Conservation (phyloP, 2,329 filamentous ascomycete species). For the Neonectria ditissima region DNA sequence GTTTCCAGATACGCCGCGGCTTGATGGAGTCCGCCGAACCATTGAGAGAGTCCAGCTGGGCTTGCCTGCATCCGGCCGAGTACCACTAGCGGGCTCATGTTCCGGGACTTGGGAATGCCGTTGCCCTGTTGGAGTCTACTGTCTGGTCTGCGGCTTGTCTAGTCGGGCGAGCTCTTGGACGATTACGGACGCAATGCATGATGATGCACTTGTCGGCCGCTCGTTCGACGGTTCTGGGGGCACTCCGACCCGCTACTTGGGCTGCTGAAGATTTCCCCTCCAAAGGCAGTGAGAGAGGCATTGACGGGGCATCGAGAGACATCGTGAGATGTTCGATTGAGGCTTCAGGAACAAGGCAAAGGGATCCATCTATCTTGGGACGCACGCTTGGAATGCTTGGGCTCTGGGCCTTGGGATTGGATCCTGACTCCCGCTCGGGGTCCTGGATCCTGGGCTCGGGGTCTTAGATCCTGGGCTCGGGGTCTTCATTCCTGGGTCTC, state of each 20-base stretch:
- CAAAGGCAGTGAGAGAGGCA: no score
- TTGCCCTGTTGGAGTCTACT: background rate
- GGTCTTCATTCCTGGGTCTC: background rate
- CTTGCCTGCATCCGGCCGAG: constrained; percentile 22
- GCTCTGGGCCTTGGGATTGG: background rate
- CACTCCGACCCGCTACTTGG: background rate
- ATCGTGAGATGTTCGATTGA: background rate
- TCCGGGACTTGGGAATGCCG: constrained; percentile 13
- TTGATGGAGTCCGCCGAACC: background rate
- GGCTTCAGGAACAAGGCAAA: background rate
- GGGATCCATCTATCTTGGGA: background rate
- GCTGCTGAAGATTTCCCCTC: background rate
- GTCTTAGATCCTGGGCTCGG: background rate
- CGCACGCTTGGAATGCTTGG: background rate
- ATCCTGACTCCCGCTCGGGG: background rate
- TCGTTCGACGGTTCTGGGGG: background rate
- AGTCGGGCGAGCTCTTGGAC: constrained; percentile 1
- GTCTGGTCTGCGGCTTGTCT: background rate
- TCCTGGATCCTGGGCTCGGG: background rate
- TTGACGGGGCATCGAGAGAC: background rate
- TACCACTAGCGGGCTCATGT: constrained; percentile 18
- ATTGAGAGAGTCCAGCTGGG: background rate
- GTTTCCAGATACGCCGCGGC: background rate
- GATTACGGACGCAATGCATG: background rate
- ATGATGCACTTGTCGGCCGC: background rate